Evolutionary conservation across 192 early-diverging fungal species (phyloP).

Genomic region (Linnemannia zychae): DNA sequence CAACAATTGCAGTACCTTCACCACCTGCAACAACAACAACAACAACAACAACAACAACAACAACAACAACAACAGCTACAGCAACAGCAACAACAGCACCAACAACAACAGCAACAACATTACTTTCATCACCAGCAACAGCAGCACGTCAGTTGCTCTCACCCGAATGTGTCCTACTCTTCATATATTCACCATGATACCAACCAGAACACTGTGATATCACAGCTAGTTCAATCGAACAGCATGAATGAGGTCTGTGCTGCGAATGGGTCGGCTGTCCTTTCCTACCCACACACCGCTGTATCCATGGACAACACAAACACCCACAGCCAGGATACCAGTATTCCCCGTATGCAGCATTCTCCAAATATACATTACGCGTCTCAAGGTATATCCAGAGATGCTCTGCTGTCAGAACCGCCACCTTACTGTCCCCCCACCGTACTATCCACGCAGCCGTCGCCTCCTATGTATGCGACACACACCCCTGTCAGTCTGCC

Average conservation of each 20-base stretch:
- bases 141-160: not conserved
- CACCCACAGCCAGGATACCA: no score
- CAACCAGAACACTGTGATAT: not conserved
- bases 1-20: no score
- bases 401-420: no score
- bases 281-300: not conserved
- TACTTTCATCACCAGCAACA: not conserved
- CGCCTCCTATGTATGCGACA: no score
- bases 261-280: not conserved
- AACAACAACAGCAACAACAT: not conserved
- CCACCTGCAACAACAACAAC: no score
- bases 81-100: not conserved
- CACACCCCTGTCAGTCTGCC: no score
- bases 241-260: not conserved
- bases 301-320: not conserved
- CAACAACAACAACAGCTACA: not conserved
- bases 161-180: not conserved
- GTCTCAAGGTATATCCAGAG: no score
- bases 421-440: no score
- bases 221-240: not conserved
- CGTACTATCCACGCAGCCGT: not conserved
- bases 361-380: no score
- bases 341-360: no score
- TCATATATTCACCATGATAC: not conserved
- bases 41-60: not conserved